phyloP scores from a whole-genome alignment of 1,284 basidiomycete species.

The Ustilago sp. region DNA sequence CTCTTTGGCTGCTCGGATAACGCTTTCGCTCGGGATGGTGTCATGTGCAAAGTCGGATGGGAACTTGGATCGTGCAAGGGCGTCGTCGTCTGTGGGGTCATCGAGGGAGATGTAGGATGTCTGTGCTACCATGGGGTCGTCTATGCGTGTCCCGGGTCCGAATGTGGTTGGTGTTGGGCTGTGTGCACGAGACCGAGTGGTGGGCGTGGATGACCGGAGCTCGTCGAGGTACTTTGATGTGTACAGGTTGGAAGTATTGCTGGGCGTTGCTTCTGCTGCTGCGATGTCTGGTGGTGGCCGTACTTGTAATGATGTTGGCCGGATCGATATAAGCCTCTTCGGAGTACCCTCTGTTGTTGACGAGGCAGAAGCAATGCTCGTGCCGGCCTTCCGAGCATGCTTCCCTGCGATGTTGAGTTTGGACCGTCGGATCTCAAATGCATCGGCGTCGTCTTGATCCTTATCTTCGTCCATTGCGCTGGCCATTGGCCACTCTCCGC shows the following conservation, averaged over 20 bases:
- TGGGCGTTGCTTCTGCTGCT: constrained; percentile 2
- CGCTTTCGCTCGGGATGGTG: constrained; percentile 52
- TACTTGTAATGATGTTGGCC: constrained; percentile 21
- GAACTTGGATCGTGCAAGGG: constrained; percentile 32
- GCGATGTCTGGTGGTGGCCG: not conserved
- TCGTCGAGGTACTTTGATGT: constrained; percentile 43
- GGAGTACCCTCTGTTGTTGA: constrained; percentile 9
- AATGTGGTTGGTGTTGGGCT: constrained; percentile 12
- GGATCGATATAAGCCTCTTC: constrained; percentile 18
- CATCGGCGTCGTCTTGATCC: constrained; percentile 7
- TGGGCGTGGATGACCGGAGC: constrained; percentile 39
- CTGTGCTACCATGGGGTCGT: constrained; percentile 32
- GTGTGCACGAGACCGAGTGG: constrained; percentile 14
- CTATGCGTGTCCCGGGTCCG: constrained; percentile 26
- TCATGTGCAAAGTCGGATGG: constrained; percentile 33
- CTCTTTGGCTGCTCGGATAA: constrained; percentile 57
- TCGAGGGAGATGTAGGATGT: constrained; percentile 15
- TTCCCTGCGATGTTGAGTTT: constrained; percentile 17
- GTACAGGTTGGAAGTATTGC: constrained; percentile 14
- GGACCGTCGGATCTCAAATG: constrained; percentile 36
- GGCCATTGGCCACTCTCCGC: not conserved
- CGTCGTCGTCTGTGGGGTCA: constrained; percentile 2
- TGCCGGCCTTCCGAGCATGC: constrained; percentile 11
- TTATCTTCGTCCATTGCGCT: constrained; percentile 21
- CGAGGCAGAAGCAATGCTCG: constrained; percentile 1